phyloP scores from a whole-genome alignment of 2,329 filamentous ascomycete species.

The Penicillium brevicompactum region DNA sequence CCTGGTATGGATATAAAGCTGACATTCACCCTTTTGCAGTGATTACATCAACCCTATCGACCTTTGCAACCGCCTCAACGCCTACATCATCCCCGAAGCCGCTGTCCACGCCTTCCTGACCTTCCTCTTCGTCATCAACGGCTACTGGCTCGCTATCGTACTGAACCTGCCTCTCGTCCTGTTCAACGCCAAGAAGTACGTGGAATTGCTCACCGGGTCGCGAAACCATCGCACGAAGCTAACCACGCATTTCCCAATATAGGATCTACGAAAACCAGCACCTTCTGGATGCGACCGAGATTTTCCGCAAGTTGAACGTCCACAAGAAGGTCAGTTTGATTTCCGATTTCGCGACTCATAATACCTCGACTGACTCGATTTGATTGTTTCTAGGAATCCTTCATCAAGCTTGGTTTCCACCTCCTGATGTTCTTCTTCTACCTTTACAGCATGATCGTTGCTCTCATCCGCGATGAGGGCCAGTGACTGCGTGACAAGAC shows the following conservation, averaged over 20 bases:
- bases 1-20: conserved; percentile 11
- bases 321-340: conserved; percentile 80
- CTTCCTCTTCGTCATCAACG: conserved; percentile 94
- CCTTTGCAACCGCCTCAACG: conserved; percentile 99
- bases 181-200: conserved; percentile 98
- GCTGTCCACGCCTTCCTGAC: conserved; percentile 96
- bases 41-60: conserved; percentile 99
- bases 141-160: conserved; percentile 92
- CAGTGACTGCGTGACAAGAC: conserved; percentile 61
- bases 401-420: conserved; percentile 98
- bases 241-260: conserved; percentile 22
- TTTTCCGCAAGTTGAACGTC: conserved; percentile 97
- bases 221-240: conserved; percentile 15
- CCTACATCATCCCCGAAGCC: conserved; percentile 98
- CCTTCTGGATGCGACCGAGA: conserved; percentile 95
- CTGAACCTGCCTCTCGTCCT: conserved; percentile 89
- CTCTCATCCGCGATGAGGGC: conserved; percentile 91
- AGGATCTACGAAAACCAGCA: conserved; percentile 98
- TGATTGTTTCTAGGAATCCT: conserved; percentile 74
- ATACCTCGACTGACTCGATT: conserved; percentile 9
- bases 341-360: neutral
- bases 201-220: conserved; percentile 23
- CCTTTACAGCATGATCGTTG: conserved; percentile 97
- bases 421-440: conserved; percentile 99
- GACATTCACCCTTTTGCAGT: conserved; percentile 53